Evolutionary conservation across 768 basidiomycete species (phyloP).

Genomic region (Pisolithus microcarpus): DNA sequence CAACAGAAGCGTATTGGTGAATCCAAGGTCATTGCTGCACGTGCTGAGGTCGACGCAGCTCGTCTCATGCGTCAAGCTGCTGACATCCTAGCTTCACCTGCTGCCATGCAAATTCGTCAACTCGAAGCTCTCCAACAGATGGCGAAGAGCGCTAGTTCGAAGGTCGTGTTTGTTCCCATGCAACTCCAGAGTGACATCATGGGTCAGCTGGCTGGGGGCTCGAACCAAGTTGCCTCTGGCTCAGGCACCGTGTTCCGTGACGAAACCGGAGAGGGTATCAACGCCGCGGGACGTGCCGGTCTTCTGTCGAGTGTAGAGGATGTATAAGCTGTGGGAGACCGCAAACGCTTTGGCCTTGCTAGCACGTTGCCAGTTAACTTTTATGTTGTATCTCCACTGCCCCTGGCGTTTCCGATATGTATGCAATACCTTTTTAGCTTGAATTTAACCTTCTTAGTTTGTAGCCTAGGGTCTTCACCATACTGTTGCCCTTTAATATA

Average conservation of each 20-base stretch:
- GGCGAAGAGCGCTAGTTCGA: slow-evolving; percentile 83
- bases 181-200: slow-evolving; percentile 72
- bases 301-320: slow-evolving; percentile 19
- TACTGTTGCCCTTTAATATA: too few species aligned
- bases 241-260: slow-evolving; percentile 15
- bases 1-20: slow-evolving; percentile 98
- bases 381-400: too few species aligned
- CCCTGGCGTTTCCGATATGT: too few species aligned
- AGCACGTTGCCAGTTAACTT: not conserved
- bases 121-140: slow-evolving; percentile 94
- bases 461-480: too few species aligned
- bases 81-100: slow-evolving; percentile 88
- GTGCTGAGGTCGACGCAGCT: slow-evolving; percentile 92
- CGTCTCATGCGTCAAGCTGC: slow-evolving; percentile 96
- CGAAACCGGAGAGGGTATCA: slow-evolving; percentile 19
- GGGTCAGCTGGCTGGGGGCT: slow-evolving; percentile 34
- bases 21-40: slow-evolving; percentile 91
- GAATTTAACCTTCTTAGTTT: too few species aligned
- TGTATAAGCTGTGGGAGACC: slow-evolving; percentile 10
- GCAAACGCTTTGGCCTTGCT: too few species aligned
- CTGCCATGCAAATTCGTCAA: slow-evolving; percentile 97
- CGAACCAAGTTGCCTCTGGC: slow-evolving; percentile 18
- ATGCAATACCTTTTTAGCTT: too few species aligned
- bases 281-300: slow-evolving; percentile 19
- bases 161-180: slow-evolving; percentile 94